Evolutionary conservation across 1,284 basidiomycete species (phyloP).

Genomic region (Trametes versicolor): DNA sequence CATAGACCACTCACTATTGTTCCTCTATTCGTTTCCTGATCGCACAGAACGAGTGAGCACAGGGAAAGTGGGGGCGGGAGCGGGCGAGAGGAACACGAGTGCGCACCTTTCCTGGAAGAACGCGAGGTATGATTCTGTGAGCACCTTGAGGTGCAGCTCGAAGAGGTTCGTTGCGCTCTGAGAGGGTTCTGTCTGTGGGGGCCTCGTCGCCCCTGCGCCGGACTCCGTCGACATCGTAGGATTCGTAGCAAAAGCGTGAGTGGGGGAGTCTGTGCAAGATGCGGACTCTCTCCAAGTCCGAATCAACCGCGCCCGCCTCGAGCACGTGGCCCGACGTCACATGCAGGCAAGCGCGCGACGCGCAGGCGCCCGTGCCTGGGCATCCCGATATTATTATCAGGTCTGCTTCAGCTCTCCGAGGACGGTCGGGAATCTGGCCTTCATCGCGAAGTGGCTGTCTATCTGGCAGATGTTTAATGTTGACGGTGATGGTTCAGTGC

Average conservation of each 20-base stretch:
- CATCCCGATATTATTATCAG: not conserved
- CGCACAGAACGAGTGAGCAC: conserved; percentile 22
- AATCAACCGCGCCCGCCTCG: conserved; percentile 27
- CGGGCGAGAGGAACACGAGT: not conserved
- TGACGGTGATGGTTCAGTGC: not conserved
- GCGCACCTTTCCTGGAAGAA: conserved; percentile 89
- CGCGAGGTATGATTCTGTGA: conserved; percentile 79
- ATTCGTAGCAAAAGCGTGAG: conserved; percentile 11
- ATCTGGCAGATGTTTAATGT: no score
- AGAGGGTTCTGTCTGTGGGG: conserved; percentile 31
- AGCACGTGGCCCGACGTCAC: conserved; percentile 35
- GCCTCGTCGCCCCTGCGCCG: conserved; percentile 25
- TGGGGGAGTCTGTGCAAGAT: conserved; percentile 11
- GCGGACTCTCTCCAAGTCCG: conserved; percentile 9
- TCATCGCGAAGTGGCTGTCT: no score
- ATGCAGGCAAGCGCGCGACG: conserved; percentile 16
- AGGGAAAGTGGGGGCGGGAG: conserved; percentile 1
- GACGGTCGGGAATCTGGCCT: no score
- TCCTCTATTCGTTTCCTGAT: conserved; percentile 85
- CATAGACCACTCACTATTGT: conserved; percentile 66
- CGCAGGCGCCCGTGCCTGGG: not conserved
- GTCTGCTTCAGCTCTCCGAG: no score
- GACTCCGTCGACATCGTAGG: conserved; percentile 30
- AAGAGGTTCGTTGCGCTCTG: conserved; percentile 73
- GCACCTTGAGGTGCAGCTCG: conserved; percentile 72